Evolutionary conservation across 1,284 basidiomycete species (phyloP).

Genomic region (Trichosporon faecale): DNA sequence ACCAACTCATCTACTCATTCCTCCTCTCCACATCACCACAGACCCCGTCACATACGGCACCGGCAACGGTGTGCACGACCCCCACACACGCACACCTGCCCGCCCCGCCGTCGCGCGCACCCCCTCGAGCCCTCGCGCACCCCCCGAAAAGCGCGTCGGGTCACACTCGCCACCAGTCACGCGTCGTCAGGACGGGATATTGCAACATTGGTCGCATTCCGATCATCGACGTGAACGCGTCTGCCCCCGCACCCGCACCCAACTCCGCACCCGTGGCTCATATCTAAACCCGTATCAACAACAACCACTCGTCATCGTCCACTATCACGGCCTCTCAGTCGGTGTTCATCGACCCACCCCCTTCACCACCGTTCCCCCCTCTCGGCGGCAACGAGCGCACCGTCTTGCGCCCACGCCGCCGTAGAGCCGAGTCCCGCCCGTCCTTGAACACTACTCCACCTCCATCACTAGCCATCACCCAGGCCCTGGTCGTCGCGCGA

Average conservation of each 20-base stretch:
- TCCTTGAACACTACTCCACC: neutral
- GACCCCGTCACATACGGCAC: neutral
- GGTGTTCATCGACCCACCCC: neutral
- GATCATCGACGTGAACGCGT: constrained; percentile 11
- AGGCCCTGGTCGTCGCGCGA: constrained; percentile 6
- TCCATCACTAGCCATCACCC: neutral
- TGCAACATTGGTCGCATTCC: constrained; percentile 7
- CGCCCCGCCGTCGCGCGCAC: neutral
- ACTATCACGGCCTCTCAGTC: constrained; percentile 2
- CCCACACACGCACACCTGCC: neutral
- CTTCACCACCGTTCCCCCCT: neutral
- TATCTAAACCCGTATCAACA: neutral
- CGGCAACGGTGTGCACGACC: neutral
- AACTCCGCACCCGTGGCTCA: neutral
- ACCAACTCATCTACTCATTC: constrained; percentile 10
- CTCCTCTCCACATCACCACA: neutral
- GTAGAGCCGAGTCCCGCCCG: constrained; percentile 2
- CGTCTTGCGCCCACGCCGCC: constrained; percentile 5
- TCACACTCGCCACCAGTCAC: constrained; percentile 7
- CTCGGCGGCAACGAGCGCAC: constrained; percentile 10
- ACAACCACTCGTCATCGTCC: neutral
- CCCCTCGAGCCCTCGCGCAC: neutral
- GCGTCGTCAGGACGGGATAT: constrained; percentile 8
- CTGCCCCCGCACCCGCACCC: constrained; percentile 7
- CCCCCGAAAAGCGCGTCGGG: neutral